Base-by-base conservation (phyloP, 192 early-diverging fungal genomes). In the Umbelopsis ramanniana region DNA sequence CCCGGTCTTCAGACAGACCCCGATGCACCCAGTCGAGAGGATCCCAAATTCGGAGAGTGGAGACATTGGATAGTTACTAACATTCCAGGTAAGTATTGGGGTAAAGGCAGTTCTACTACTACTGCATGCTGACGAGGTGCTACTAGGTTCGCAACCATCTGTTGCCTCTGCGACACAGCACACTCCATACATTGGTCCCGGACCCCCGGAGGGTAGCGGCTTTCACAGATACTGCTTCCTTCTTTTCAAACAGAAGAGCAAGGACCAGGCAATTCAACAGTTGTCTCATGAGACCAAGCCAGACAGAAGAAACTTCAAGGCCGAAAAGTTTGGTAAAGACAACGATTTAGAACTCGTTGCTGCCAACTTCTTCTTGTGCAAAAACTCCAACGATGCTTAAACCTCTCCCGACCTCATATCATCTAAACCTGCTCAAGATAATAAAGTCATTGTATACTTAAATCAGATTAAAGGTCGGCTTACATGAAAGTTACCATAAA, bases 211-310 rank as follows among this genome's bases (percentile, higher is more conserved):
- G 9, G 86, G 83, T 17, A 84, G 80, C 40, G 87, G 87, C 19
- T 72, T 76, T 38, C 89, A 90, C 73, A 83, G 89, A 5, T 88
- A 88, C 46, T 77, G 87, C 54, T 88, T 90, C 67, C 74, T 88
- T 14, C 67, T 88, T 14, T 90, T 83, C 74, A 83, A 84, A 21
- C 89, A 90, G 60, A 66, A 73, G 8, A 63, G 71, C 37, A 55
- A 73, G 3, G 52, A 68, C 15, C 67, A 83, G 38, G 35, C 69
- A 5, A 66, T 76, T 23, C 48, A 67, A 23, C 67, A 78, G 4
- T 55, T 81, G 55, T 21, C 73, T 57, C n/a, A 67, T 7, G 46
- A 53, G 21, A 47, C 73, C 22, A 63, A 52, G 12, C n/a, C 45
- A 2, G 60, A 75, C 0, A 74, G 82, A 10, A 33, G 57, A 10